Evolutionary conservation across 495 filamentous ascomycete species (phyloP).

Genomic region (Hyaloscypha bicolor): DNA sequence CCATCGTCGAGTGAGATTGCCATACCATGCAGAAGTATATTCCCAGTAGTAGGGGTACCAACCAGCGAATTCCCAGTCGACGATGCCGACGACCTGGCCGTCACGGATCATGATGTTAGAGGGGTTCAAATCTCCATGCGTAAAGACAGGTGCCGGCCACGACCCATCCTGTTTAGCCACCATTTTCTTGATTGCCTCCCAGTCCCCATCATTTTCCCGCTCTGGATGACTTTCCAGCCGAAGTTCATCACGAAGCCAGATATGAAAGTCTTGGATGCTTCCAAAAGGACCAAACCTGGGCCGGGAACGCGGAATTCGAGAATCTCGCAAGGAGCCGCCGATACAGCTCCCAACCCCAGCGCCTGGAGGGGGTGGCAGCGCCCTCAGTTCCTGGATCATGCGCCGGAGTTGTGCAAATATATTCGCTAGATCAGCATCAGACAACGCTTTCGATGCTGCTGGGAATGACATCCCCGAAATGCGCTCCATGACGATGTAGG

Average conservation of each 20-base stretch:
- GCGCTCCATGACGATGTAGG: too few species aligned
- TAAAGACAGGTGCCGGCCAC: conserved; percentile 31
- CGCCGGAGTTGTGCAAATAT: too few species aligned
- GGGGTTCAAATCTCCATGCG: conserved; percentile 38
- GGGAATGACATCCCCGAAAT: too few species aligned
- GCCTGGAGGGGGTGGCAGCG: too few species aligned
- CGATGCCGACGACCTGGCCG: conserved; percentile 44
- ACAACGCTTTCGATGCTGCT: too few species aligned
- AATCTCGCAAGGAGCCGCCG: too few species aligned
- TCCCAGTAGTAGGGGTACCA: conserved; percentile 59
- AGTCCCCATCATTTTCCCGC: background rate
- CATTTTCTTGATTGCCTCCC: conserved; percentile 12
- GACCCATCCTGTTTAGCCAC: conserved; percentile 18
- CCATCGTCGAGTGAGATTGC: conserved; percentile 47
- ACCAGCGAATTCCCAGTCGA: conserved; percentile 57
- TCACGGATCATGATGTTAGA: conserved; percentile 34
- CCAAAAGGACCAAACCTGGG: conserved; percentile 21
- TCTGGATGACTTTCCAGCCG: conserved; percentile 4
- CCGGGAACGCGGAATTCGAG: too few species aligned
- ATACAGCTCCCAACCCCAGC: too few species aligned
- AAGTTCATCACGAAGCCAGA: conserved; percentile 20
- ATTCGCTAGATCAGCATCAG: too few species aligned
- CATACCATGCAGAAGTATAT: conserved; percentile 50
- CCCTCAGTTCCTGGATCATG: too few species aligned
- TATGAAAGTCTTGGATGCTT: conserved; percentile 26